phyloP scores from a whole-genome alignment of 164 flowering plant genomes.

The Magnolia changhungtana region DNA sequence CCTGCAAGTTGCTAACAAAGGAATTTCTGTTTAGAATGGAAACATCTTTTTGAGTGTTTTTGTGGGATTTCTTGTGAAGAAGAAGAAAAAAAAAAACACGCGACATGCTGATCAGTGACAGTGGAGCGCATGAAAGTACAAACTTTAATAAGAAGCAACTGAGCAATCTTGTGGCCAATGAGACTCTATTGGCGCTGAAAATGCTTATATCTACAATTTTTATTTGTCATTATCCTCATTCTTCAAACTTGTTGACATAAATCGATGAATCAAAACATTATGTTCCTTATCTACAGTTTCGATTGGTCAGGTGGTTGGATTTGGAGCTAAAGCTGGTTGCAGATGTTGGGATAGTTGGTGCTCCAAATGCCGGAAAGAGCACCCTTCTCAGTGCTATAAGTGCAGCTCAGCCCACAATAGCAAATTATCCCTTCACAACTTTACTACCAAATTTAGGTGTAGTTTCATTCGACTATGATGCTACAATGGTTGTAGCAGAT shows the following conservation, averaged over 20 bases:
- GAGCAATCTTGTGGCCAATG: not conserved
- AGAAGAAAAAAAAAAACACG: too few species aligned
- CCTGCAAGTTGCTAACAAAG: too few species aligned
- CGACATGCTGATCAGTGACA: too few species aligned
- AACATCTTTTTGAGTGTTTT: too few species aligned
- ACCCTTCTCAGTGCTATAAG: constrained; percentile 84
- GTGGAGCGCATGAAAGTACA: too few species aligned
- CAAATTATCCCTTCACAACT: constrained; percentile 94
- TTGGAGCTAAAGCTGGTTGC: constrained; percentile 95
- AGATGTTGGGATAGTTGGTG: constrained; percentile 98
- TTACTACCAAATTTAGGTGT: constrained; percentile 93
- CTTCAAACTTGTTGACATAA: too few species aligned
- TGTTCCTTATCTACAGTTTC: not conserved
- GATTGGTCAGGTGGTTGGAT: constrained; percentile 83
- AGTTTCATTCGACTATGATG: constrained; percentile 81
- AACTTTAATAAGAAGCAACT: too few species aligned
- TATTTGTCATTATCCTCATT: too few species aligned
- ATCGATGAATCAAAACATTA: not conserved
- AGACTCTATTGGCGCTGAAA: not conserved
- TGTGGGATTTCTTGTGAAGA: too few species aligned
- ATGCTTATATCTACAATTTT: not conserved
- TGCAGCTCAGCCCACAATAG: constrained; percentile 92
- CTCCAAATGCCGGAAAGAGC: constrained; percentile 99
- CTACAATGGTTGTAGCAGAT: constrained; percentile 93
- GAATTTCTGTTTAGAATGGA: too few species aligned